Evolutionary conservation across 352 stramenopile genomes (phyloP).

Genomic region (Phytopythium ostracodes): DNA sequence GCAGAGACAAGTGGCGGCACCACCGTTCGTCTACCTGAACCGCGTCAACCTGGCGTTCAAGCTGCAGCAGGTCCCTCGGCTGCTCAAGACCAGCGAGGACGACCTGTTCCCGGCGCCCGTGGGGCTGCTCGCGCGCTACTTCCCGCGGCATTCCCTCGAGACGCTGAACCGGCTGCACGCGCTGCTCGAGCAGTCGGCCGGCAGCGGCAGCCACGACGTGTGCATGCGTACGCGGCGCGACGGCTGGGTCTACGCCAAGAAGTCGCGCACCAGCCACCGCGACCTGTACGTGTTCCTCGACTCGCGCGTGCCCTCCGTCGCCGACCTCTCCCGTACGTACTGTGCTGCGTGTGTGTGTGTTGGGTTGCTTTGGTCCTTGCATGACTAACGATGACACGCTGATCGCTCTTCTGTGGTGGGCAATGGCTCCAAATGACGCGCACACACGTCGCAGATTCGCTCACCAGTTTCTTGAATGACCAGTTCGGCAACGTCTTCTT

Average conservation of each 20-base stretch:
- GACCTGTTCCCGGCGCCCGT: constrained; percentile 43
- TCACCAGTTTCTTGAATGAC: constrained; percentile 36
- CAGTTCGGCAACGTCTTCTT: constrained; percentile 59
- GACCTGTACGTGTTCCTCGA: constrained; percentile 64
- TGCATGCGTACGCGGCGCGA: constrained; percentile 51
- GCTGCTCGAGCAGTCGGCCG: constrained; percentile 25
- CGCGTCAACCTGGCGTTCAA: constrained; percentile 51
- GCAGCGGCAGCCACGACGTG: constrained; percentile 34
- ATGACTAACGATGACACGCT: too few relatives aligned
- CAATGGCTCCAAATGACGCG: not conserved
- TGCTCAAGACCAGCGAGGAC: constrained; percentile 44
- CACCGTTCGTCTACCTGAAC: constrained; percentile 56
- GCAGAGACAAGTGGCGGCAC: constrained; percentile 8
- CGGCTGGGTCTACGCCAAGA: constrained; percentile 56
- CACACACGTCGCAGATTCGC: constrained; percentile 32
- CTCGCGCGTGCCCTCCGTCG: constrained; percentile 50
- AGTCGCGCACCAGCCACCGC: constrained; percentile 35
- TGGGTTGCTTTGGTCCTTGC: not conserved
- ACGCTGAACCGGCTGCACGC: constrained; percentile 41
- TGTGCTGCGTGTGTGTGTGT: not conserved
- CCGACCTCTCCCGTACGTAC: constrained; percentile 47
- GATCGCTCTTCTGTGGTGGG: too few relatives aligned
- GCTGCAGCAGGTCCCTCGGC: constrained; percentile 41
- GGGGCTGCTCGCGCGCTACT: constrained; percentile 42
- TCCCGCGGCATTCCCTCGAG: constrained; percentile 30